A percentile compares a stretch with the other conserved stretches of the same genome.
Conservation (phyloP, 129 eudicot species). For the Helianthus tuberosus region DNA sequence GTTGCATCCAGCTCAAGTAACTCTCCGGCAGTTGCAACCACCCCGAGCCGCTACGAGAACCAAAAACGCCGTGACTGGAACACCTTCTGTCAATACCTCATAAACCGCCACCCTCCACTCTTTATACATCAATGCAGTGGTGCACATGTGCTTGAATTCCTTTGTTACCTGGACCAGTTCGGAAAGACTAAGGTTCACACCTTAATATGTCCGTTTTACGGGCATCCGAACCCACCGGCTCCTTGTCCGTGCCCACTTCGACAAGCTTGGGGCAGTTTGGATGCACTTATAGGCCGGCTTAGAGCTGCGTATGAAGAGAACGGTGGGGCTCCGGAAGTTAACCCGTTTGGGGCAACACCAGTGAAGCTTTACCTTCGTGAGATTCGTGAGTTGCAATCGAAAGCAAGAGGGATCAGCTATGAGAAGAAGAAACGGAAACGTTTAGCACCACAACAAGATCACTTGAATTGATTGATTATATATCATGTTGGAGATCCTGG, state of each 20-base stretch:
- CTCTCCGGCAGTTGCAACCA: too few relatives aligned
- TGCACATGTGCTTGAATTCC: constrained; percentile 79
- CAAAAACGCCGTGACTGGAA: too few relatives aligned
- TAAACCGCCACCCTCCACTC: constrained; percentile 81
- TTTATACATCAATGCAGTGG: constrained; percentile 68
- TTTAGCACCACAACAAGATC: too few relatives aligned
- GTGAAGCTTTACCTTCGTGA: constrained; percentile 83
- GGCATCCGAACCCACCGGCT: constrained; percentile 79
- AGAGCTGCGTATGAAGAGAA: constrained; percentile 86
- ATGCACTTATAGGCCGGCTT: constrained; percentile 78
- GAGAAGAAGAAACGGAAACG: too few relatives aligned
- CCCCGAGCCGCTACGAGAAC: too few relatives aligned
- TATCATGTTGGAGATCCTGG: too few relatives aligned
- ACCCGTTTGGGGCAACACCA: constrained; percentile 78
- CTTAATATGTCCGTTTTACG: constrained; percentile 71
- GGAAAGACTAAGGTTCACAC: constrained; percentile 88
- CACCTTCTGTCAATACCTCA: too few relatives aligned
- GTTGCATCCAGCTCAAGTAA: too few relatives aligned
- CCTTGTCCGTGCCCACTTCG: constrained; percentile 88
- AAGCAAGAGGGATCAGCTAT: too few relatives aligned
- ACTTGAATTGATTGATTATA: too few relatives aligned
- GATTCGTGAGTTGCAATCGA: constrained; percentile 82
- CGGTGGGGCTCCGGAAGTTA: constrained; percentile 69
- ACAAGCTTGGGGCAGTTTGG: constrained; percentile 94
- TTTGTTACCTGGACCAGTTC: constrained; percentile 77